Base-by-base conservation (phyloP, 352 stramenopile species). In the Blastocystis hominis region DNA sequence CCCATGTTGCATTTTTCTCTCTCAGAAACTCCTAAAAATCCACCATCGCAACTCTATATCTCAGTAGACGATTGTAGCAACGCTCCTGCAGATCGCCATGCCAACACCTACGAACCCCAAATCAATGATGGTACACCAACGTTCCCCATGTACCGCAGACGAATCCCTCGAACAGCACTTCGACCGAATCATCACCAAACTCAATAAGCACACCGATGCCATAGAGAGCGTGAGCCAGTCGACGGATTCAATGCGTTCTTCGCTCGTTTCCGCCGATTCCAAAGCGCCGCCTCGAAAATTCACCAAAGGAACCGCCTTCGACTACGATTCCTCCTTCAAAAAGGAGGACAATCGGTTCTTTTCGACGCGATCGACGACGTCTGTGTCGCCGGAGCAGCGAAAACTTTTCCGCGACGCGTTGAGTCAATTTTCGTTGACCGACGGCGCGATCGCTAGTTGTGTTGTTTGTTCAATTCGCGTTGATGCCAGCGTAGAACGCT, bases 1-100 rank as follows among this genome's bases (percentile, higher is more conserved):
- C 13, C 10, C n/a, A n/a, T 13, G 13, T 59, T 0, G 50, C 13
- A 59, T 13, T 59, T 20, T 13, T 59, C n/a, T 13, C 13, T 20
- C 10, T 59, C n/a, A 59, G 50, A 59, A 20, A 13, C 50, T 59
- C 50, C 50, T 13, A 59, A 20, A 2, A 3, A 4, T n/a, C 2
- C 34, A 9, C 62, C 30, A 46, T 20, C n/a, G 9, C 7, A n/a
- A 7, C 34, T 69, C 2, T 50, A 69, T 30, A 84, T 84, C 24
- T 84, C 72, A 3, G 34, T 84, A 46, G 72, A 84, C 34, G 72
- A 84, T 42, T 68, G 56, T n/a, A 84, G 72, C 56, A 84, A 84
- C 30, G 44, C 40, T 46, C 72, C 72, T 3, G n/a, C 20, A 3
- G 53, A 66, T 3, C 20, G 44, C 4, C 54, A 68, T 9, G 38